phyloP scores from a whole-genome alignment of 192 early-diverging fungal species.

The Phycomyces blakesleeanus region DNA sequence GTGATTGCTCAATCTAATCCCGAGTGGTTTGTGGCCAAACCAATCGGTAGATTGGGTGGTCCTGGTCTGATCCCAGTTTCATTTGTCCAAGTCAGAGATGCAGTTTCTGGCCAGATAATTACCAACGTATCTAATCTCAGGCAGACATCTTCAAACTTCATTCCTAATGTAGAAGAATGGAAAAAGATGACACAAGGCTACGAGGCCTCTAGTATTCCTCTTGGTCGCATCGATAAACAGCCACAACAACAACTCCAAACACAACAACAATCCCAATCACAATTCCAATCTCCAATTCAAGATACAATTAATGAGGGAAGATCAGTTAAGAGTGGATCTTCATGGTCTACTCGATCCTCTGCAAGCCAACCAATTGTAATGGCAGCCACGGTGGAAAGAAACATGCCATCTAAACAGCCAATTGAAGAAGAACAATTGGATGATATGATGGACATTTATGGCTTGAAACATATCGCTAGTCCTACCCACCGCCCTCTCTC shows the following conservation, averaged over 20 bases:
- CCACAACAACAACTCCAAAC: slow-evolving; percentile 3
- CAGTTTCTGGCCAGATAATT: slow-evolving; percentile 59
- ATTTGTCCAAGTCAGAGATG: slow-evolving; percentile 73
- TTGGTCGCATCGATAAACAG: slow-evolving; percentile 15
- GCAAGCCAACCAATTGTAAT: neutral
- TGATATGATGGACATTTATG: slow-evolving; percentile 17
- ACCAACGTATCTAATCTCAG: slow-evolving; percentile 62
- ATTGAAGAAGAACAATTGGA: slow-evolving; percentile 1
- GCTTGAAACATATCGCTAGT: slow-evolving; percentile 17
- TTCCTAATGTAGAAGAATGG: slow-evolving; percentile 64
- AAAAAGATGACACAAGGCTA: slow-evolving; percentile 61
- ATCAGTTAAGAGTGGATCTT: neutral
- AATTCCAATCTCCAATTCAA: neutral
- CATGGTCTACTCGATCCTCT: neutral
- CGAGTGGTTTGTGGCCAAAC: slow-evolving; percentile 79
- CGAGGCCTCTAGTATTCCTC: slow-evolving; percentile 42
- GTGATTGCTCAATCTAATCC: slow-evolving; percentile 75
- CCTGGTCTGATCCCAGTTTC: slow-evolving; percentile 74
- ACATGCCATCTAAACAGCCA: neutral
- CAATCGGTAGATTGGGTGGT: slow-evolving; percentile 54
- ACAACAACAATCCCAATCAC: slow-evolving; percentile 9
- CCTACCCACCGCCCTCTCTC: neutral
- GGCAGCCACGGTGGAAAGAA: neutral
- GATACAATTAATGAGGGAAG: neutral
- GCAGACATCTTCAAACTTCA: slow-evolving; percentile 52